These are phyloP conservation scores for Paecilomyces niveus DNA, from an alignment of 2,329 filamentous ascomycete genomes.

Conservation along the genomic window DNA sequence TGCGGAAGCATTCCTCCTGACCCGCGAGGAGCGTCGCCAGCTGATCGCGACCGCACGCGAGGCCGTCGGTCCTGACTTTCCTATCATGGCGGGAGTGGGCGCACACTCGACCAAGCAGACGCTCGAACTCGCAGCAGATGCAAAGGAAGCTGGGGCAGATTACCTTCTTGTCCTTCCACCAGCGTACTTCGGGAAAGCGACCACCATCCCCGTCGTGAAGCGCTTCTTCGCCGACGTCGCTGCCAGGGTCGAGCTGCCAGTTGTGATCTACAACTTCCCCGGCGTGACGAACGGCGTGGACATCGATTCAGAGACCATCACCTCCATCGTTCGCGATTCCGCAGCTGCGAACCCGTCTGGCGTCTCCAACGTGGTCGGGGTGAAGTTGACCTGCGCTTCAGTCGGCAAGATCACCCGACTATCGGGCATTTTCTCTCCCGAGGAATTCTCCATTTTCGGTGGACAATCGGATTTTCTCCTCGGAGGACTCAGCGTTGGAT, in stretches of 20 bases:
- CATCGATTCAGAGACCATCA: slow-evolving; percentile 57
- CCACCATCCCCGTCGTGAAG: slow-evolving; percentile 50
- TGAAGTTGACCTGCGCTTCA: slow-evolving; percentile 59
- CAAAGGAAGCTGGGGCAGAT: slow-evolving; percentile 53
- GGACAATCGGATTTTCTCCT: slow-evolving; percentile 67
- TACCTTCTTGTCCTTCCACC: slow-evolving; percentile 56
- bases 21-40: slow-evolving; percentile 51
- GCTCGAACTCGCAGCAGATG: slow-evolving; percentile 53
- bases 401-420: slow-evolving; percentile 56
- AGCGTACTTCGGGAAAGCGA: slow-evolving; percentile 60
- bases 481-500: slow-evolving; percentile 47
- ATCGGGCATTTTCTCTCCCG: slow-evolving; percentile 44
- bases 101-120: slow-evolving; percentile 60
- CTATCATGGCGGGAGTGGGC: slow-evolving; percentile 57
- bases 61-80: slow-evolving; percentile 47
- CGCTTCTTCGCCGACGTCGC: slow-evolving; percentile 55
- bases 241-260: slow-evolving; percentile 44
- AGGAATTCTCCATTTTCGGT: slow-evolving; percentile 60
- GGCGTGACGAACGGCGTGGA: slow-evolving; percentile 62
- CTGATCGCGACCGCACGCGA: slow-evolving; percentile 51
- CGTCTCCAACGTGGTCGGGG: slow-evolving; percentile 51
- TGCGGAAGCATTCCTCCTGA: slow-evolving; percentile 51
- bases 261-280: slow-evolving; percentile 64
- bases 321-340: slow-evolving; percentile 44
- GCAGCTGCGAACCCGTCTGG: slow-evolving; percentile 13